Conservation (phyloP, 2,329 filamentous ascomycete genomes). For the Aspergillus fijiensis region DNA sequence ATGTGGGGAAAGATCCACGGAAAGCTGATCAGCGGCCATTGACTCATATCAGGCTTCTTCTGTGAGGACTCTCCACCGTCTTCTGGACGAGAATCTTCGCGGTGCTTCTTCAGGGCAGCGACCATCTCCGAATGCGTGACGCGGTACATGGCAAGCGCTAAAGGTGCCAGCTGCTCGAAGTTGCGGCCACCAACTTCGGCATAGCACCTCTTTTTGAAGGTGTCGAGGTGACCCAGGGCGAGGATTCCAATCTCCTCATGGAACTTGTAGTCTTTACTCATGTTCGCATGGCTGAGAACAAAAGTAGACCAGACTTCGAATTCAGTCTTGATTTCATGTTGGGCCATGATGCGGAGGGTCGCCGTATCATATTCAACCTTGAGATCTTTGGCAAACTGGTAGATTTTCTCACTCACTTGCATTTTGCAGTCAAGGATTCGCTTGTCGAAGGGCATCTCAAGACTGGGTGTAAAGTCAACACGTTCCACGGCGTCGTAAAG, state of each 20-base stretch:
- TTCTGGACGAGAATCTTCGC: constrained; percentile 23
- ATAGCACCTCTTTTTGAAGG: constrained; percentile 67
- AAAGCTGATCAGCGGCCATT: constrained; percentile 84
- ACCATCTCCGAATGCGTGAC: constrained; percentile 72
- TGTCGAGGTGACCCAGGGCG: constrained; percentile 63
- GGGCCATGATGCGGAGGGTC: constrained; percentile 77
- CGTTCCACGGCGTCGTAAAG: constrained; percentile 75
- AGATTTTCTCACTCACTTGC: constrained; percentile 52
- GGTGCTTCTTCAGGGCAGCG: constrained; percentile 56
- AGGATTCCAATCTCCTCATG: constrained; percentile 78
- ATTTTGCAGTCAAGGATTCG: constrained; percentile 66
- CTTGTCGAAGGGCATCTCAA: constrained; percentile 70
- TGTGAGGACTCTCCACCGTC: constrained; percentile 13
- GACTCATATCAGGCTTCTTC: constrained; percentile 21
- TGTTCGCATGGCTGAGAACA: constrained; percentile 69
- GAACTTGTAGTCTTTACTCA: constrained; percentile 78
- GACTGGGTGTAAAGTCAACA: constrained; percentile 71
- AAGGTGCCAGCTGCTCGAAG: constrained; percentile 62
- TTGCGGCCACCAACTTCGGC: constrained; percentile 62
- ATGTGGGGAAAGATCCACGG: constrained; percentile 84
- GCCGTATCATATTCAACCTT: constrained; percentile 77
- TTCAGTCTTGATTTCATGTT: constrained; percentile 79
- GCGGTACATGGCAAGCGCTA: constrained; percentile 84
- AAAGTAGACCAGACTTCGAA: constrained; percentile 93
- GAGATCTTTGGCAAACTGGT: constrained; percentile 62